Base-by-base conservation (phyloP, 352 stramenopile species). In the Phytophthora melonis region DNA sequence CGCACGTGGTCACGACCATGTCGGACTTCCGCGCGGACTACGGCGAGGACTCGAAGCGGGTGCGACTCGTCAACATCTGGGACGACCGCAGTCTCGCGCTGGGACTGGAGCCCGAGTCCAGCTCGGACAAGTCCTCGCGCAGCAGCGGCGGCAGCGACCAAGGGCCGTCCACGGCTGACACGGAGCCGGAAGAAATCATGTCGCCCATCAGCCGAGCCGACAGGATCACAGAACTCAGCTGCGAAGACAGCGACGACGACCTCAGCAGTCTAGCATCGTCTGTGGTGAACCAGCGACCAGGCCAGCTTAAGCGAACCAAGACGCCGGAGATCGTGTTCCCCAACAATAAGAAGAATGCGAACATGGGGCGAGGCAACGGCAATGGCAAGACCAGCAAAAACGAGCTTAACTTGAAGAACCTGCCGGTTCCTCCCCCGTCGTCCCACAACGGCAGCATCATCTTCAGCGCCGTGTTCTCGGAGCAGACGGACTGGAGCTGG, bases 21-120 rank as follows among this genome's bases (percentile, higher is more conserved):
- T 85, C 76, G 1, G 84, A 95, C 70, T 95, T 91, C 75, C 88
- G 86, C 19, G 76, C 68, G 32, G 88, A 93, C 62, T 95, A 95
- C 79, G 77, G 65, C 7, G 76, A 80, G 10, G 72, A 72, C 18
- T 58, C 64, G 13, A 68, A 66, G 50, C 70, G 58, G 11, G 64
- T 59, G 49, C 32, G 68, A 58, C 58, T 65, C 3, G 58, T 79
- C 23, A 94, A 94, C 66, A 78, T 94, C 61, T 94, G 87, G 87
- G 78, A 83, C 43, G 76, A 82, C 49, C 65, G 60, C 25, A 79
- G 57, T 43, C 65, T 83, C 13, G 68, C 69, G 8, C 54, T 80
- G 30, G 72, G 68, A 4, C 55, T 78, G 21, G 72, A 80, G 47
- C 56, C 49, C 7, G 27, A 41, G 13, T 41, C 54, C 1, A 27